These are phyloP conservation scores for Hansenula anomala DNA, from an alignment of 1,139 yeast species.

Conservation along the genomic window DNA sequence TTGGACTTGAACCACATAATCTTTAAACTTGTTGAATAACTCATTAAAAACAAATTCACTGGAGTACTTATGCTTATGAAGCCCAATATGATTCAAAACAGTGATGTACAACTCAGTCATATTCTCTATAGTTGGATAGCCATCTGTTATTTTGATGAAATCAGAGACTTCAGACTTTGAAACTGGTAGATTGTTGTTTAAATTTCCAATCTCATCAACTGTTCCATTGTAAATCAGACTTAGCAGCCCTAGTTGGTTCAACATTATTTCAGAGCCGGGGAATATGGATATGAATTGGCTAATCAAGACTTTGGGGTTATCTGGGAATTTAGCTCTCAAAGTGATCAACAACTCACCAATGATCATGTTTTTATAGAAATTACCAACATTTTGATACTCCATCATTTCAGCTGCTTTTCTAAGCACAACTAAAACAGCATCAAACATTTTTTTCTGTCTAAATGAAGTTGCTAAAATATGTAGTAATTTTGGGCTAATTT, in stretches of 20 bases:
- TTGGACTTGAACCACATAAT: conserved; percentile 1
- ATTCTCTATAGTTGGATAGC: conserved; percentile 9
- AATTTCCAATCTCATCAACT: conserved; percentile 1
- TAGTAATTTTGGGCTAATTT: conserved; percentile 10
- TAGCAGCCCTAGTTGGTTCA: conserved; percentile 14
- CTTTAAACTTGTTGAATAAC: conserved; percentile 8
- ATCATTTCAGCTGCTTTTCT: conserved; percentile 12
- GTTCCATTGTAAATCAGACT: conserved; percentile 9
- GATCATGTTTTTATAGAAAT: conserved; percentile 3
- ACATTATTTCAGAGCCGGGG: conserved; percentile 6
- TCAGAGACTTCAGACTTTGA: conserved; percentile 12
- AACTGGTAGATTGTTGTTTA: not conserved
- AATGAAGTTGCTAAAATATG: conserved; percentile 12
- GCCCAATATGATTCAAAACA: conserved; percentile 7
- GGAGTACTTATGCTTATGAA: conserved; percentile 3
- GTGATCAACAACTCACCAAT: conserved; percentile 13
- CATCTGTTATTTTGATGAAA: conserved; percentile 3
- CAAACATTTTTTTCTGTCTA: conserved; percentile 14
- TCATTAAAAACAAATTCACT: not conserved
- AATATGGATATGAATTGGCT: conserved; percentile 18
- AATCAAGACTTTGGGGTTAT: conserved; percentile 13
- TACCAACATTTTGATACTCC: conserved; percentile 3
- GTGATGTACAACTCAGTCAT: conserved; percentile 16
- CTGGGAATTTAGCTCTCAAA: conserved; percentile 14
- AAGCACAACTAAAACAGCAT: conserved; percentile 12